phyloP scores from a whole-genome alignment of 1,139 yeast genomes.

The Scheffersomyces illinoinensis region DNA sequence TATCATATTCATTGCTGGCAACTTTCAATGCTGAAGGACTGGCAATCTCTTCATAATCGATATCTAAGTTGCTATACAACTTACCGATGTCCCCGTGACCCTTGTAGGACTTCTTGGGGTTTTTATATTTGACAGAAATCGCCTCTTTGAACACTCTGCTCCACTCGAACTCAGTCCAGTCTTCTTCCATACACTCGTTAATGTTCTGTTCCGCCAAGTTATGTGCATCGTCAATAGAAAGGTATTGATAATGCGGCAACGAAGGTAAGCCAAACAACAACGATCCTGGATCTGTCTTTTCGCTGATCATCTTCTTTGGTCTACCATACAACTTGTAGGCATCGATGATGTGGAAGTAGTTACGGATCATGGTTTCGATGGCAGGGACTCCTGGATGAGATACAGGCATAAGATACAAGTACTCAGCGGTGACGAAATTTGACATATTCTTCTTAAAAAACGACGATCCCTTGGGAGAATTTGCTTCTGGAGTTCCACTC shows the following conservation, averaged over 20 bases:
- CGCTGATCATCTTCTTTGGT: conserved; percentile 50
- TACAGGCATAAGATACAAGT: conserved; percentile 52
- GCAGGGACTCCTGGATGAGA: conserved; percentile 57
- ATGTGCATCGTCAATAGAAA: conserved; percentile 41
- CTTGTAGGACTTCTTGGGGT: conserved; percentile 16
- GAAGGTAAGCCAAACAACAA: conserved; percentile 58
- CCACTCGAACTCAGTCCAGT: conserved; percentile 47
- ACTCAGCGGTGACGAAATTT: conserved; percentile 37
- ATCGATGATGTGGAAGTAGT: conserved; percentile 54
- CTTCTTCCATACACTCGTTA: conserved; percentile 26
- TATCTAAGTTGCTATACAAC: conserved; percentile 31
- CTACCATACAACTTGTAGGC: conserved; percentile 57
- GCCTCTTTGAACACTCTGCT: conserved; percentile 31
- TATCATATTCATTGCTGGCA: conserved; percentile 1
- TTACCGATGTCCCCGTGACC: conserved; percentile 36
- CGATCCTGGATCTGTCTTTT: conserved; percentile 45
- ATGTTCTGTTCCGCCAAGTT: conserved; percentile 33
- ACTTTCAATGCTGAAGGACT: conserved; percentile 13
- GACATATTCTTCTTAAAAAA: conserved; percentile 26
- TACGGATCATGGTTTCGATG: conserved; percentile 58
- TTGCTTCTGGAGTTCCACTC: conserved; percentile 7
- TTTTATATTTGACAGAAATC: conserved; percentile 2
- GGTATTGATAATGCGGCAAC: conserved; percentile 53
- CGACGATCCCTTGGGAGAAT: conserved; percentile 5
- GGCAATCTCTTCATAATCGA: conserved; percentile 17